Base-by-base conservation (phyloP, 2,329 filamentous ascomycete genomes). In the Fusarium brevicatenulatum region DNA sequence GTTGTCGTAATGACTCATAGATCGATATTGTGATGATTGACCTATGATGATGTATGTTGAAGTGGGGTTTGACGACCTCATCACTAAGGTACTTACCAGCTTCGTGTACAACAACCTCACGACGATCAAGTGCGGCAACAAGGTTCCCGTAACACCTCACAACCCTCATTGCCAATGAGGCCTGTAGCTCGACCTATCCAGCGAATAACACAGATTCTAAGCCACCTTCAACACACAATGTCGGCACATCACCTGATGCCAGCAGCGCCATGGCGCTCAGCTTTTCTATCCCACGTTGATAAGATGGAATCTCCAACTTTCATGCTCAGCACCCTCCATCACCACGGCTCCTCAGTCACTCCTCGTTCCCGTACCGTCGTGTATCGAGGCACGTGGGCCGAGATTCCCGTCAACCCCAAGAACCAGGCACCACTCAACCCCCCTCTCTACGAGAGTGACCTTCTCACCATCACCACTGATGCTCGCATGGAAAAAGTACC, bases 381-480 rank as follows among this genome's bases (percentile, higher is more conserved):
- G 78, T 95, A 91, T 83, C 92, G 95, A 68, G 94, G 95, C 75
- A 91, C 97, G 83, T 97, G 93, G 90, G 91, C 91, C 1, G 87
- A 88, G 62, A 85, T 97, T 2, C 91, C 92, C 8, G 86, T 86
- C 58, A 93, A 95, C 82, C 88, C 90, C 47, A 90, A 91, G 81
- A 95, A 96, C 81, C 84, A 89, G 39, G 92, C 93, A 7, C 86
- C 90, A 71, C 86, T 86, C 70, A 98, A 98, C 81, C 91, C 93
- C 9, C 75, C 83, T 34, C 54, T 82, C 2, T 97, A 89, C 79
- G 91, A 93, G 77, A 94, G 90, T 76, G 95, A 98, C 73, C 84
- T 95, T 75, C 88, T 92, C 7, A 92, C 92, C 2, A 91, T 98
- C 78, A 97, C 95, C 2, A 97, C 95, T 0, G 96, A 98, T 81